These are phyloP conservation scores for Exophiala xenobiotica DNA, from an alignment of 2,329 filamentous ascomycete genomes.

Conservation along the genomic window DNA sequence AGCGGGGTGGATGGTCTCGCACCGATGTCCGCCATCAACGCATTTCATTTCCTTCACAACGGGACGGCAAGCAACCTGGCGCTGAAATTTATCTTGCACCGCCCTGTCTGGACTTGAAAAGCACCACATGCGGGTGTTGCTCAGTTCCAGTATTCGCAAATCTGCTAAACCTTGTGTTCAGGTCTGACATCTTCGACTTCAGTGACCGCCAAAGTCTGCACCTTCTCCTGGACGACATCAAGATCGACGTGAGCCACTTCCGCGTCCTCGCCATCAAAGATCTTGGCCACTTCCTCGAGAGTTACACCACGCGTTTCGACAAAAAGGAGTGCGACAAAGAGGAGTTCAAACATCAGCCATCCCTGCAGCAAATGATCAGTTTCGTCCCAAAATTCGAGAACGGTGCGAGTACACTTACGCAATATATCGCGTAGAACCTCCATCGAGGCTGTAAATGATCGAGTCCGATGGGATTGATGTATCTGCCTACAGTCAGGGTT, in stretches of 20 bases:
- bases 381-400: not conserved
- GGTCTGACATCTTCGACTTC: conserved; percentile 1
- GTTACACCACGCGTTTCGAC: conserved; percentile 54
- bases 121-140: too few relatives aligned
- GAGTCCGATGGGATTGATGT: conserved; percentile 49
- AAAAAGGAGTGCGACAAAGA: conserved; percentile 56
- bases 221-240: conserved; percentile 38
- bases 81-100: too few relatives aligned
- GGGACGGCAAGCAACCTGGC: too few relatives aligned
- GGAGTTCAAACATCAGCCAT: conserved; percentile 29
- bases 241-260: conserved; percentile 42
- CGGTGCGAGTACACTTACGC: conserved; percentile 20
- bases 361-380: not conserved
- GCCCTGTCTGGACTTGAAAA: too few relatives aligned
- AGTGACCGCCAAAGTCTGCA: not conserved
- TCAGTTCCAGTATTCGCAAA: too few relatives aligned
- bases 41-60: too few relatives aligned
- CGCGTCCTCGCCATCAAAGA: conserved; percentile 51
- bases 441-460: conserved; percentile 47
- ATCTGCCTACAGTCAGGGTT: conserved; percentile 38
- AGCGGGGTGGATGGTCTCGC: too few relatives aligned
- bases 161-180: not conserved
- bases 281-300: conserved; percentile 70
- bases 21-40: too few relatives aligned
- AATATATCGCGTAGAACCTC: conserved; percentile 54